Evolutionary conservation across 1,284 basidiomycete species (phyloP), one percentile per base, ranked within the genome.

Genomic region (Austroboletus niveus): DNA sequence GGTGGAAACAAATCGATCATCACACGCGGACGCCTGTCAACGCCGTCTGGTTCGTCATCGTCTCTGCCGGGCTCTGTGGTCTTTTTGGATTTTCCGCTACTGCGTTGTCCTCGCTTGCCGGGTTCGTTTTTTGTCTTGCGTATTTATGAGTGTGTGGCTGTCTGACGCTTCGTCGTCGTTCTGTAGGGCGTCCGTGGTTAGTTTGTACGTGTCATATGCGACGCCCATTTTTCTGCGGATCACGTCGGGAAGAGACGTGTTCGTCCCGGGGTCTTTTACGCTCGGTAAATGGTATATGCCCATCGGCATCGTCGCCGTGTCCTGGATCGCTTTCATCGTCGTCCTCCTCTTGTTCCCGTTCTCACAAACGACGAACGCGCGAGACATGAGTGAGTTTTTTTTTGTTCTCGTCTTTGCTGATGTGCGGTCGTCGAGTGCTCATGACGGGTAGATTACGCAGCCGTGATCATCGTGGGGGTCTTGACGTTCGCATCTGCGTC

Each of bases 41-140:
- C 56, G 85, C 85, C 2, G 85, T 85, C 5, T 88, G 86, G 85
- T 73, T 87, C 39, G 85, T 87, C n/a, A 84, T 87, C 68, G 65
- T 70, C 30, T 61, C 71, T 29, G 69, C 85, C 4, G 81, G 72
- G 2, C 57, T 89, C 20, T 81, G 81, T 47, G 86, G 85, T n/a
- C 64, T 86, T 4, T 69, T 89, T 3, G 84, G 85, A 1, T 87
- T 89, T 63, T 85, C 83, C 8, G 64, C 65, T 41, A 74, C 85
- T 1, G 85, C 84, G 10, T 61, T 87, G 36, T 74, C 80, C 12
- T 85, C 85, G 27, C 75, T 87, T 27, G 84, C 85, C 11, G 83
- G 84, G 85, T 87, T 56, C 45, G 73, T 72, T 32, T 48, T 17
- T n/a, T 24, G 22, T 24, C 5, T 5, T 24, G 22, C 5, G 22